Conservation (phyloP, 2,329 filamentous ascomycete genomes). For the Apiospora sp. region DNA sequence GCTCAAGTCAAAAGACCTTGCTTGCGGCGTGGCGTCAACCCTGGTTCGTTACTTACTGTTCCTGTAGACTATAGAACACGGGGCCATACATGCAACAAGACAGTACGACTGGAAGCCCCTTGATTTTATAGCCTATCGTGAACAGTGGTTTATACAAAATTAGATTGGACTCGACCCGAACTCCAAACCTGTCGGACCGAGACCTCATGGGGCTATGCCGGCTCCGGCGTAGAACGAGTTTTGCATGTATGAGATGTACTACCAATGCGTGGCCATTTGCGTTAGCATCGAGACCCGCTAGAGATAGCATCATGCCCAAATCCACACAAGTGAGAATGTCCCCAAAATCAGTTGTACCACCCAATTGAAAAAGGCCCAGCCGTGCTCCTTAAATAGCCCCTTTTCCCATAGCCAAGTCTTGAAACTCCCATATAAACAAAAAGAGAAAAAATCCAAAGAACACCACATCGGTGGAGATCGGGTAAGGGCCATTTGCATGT, state of each 20-base stretch:
- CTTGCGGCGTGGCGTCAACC: not conserved
- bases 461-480: not conserved
- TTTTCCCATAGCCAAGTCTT: conserved; percentile 11
- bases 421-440: conserved; percentile 20
- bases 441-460: not conserved
- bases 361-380: not conserved
- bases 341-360: not conserved
- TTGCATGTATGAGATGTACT: not conserved
- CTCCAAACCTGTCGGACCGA: not conserved
- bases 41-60: not conserved
- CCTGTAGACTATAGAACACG: not conserved
- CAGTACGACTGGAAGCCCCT: not conserved
- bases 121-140: not conserved
- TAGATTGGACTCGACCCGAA: not conserved
- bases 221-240: not conserved
- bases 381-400: not conserved
- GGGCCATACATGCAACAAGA: not conserved
- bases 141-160: not conserved
- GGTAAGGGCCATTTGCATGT: not conserved
- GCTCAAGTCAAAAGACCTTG: not conserved
- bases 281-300: not conserved
- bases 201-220: not conserved
- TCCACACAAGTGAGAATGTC: not conserved
- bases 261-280: not conserved
- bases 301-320: not conserved